Evolutionary conservation across 2,329 filamentous ascomycete genomes (phyloP), one percentile per base, ranked within the genome.

Genomic region (Cladosporium sphaerospermum): DNA sequence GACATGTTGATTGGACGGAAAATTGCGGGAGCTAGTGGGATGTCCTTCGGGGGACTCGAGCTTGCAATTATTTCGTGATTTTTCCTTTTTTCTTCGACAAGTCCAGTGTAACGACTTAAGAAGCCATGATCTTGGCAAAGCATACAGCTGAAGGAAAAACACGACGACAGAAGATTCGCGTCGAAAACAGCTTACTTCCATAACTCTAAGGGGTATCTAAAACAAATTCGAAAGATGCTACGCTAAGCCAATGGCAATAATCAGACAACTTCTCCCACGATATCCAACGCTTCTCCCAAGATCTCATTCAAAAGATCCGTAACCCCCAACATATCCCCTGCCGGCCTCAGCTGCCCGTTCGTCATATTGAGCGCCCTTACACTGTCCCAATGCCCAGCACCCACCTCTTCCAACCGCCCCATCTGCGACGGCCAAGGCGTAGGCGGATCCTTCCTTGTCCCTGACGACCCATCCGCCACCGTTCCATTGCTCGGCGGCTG

Each of bases 221-320:
- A 39, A 39, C 10, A 14, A 39, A 9, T 14, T 4, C 8, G 36
- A 39, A 39, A 9, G n/a, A n/a, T n/a, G 34, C 34, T 14, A 13
- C 36, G 36, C 36, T 39, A 39, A n/a, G 36, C 36, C 36, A 39
- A 39, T 8, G 36, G 11, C n/a, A 39, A 39, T 77, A 73, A 4
- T 67, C 43, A 10, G 31, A 32, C 8, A 45, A 34, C 52, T 32
- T 47, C 9, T n/a, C 8, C 8, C 16, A 55, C 52, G 6, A 45
- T 19, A 9, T 45, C 43, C 31, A 52, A 11, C 36, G 52, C 45
- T 44, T 53, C 44, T 14, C 43, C 41, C 36, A 51, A 14, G 33
- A 57, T n/a, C 23, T 43, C 42, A 10, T 51, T 37, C 31, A 51
- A 43, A 40, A 51, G 18, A 11, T 44, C 18, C n/a, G 14, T 40